phyloP scores from a whole-genome alignment of 805 yeast genomes.

The Metschnikowia matae region DNA sequence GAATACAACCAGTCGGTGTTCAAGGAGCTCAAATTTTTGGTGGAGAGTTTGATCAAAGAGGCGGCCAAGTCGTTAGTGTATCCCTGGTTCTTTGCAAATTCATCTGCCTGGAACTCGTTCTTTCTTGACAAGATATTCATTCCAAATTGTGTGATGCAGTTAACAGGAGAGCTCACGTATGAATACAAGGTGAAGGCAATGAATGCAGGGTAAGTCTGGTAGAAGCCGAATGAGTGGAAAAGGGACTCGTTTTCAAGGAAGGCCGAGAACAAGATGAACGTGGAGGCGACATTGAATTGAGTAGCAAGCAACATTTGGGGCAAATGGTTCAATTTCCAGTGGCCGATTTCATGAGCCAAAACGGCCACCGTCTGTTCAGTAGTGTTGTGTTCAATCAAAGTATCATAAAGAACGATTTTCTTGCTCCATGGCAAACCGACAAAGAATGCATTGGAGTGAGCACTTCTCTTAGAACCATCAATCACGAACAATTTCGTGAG shows the following conservation, averaged over 20 bases:
- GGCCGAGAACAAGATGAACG: conserved; percentile 71
- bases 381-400: conserved; percentile 76
- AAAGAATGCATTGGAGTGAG: conserved; percentile 96
- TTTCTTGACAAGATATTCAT: conserved; percentile 74
- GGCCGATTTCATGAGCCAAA: conserved; percentile 98
- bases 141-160: conserved; percentile 59
- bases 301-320: conserved; percentile 65
- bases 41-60: conserved; percentile 71
- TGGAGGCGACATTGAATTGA: conserved; percentile 59
- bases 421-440: conserved; percentile 96
- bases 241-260: conserved; percentile 78
- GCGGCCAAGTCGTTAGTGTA: conserved; percentile 61
- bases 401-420: conserved; percentile 91
- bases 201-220: conserved; percentile 58
- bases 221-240: conserved; percentile 75
- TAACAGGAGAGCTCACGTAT: conserved; percentile 76
- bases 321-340: conserved; percentile 90
- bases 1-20: conserved; percentile 89
- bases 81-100: conserved; percentile 73
- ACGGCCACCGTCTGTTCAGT: conserved; percentile 86
- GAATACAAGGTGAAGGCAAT: conserved; percentile 79
- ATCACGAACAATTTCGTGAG: conserved; percentile 78
- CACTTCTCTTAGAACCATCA: conserved; percentile 95
- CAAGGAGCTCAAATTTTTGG: conserved; percentile 78
- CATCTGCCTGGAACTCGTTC: conserved; percentile 92